A percentile compares a stretch with the other conserved stretches of the same genome.
phyloP scores from a whole-genome alignment of 2,329 filamentous ascomycete species.

The Fusarium torulosum region DNA sequence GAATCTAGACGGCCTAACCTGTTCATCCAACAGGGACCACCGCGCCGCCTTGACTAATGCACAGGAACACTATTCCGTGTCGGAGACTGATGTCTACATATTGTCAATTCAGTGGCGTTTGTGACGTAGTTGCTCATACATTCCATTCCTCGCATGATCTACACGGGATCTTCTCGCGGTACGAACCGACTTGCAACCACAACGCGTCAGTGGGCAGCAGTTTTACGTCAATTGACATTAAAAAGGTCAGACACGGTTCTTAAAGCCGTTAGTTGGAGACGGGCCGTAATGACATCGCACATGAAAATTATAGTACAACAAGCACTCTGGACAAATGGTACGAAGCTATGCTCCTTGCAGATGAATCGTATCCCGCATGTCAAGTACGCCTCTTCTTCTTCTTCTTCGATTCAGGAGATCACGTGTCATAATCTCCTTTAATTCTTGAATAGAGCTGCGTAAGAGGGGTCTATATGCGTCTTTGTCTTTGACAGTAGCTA shows the following conservation, averaged over 20 bases:
- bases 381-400: no score
- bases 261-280: background rate
- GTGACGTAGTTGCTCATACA: conserved; percentile 14
- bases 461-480: no score
- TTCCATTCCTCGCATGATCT: background rate
- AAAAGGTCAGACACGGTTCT: background rate
- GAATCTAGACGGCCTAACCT: background rate
- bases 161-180: background rate
- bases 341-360: no score
- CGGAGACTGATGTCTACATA: background rate
- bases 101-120: background rate
- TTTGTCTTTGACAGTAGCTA: no score
- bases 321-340: no score
- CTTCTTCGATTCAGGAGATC: no score
- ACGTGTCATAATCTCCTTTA: no score
- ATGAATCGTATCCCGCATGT: no score
- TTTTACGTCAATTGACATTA: background rate
- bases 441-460: no score
- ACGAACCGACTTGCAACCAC: background rate
- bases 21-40: background rate
- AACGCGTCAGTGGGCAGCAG: background rate
- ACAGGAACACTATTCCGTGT: background rate
- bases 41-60: background rate
- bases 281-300: background rate
- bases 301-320: background rate